Base-by-base conservation (phyloP, 257 asterid species). In the Solanum virginianum region DNA sequence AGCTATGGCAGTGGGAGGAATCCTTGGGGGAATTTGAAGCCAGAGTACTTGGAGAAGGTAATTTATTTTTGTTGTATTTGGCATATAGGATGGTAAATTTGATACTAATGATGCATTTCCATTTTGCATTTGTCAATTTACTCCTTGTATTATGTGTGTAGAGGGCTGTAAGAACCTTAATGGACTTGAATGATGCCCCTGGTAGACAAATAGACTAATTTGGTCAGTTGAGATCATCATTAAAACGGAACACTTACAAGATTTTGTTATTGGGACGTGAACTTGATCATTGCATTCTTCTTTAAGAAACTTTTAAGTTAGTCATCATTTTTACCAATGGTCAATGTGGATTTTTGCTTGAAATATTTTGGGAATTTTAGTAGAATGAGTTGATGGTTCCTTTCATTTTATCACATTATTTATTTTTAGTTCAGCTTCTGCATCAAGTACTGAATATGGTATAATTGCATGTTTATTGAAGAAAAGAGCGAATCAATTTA, bases 1-100 rank as follows among this genome's bases (percentile, higher is more conserved):
- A 95, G 98, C 91, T 95, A 95, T 87, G 98, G 95, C 88, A 94
- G 98, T 95, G 98, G 98, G 86, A 92, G 98, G 91, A 93, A 95
- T 90, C 98, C 98, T 26, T 95, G 98, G 98, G 98, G 98, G 80
- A 89, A 88, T 79, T 86, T 95, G 90, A 93, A 93, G 90, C 96
- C 96, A 72, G 89, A 93, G 68, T 95, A 95, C 89, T 90, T 95
- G 84, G 96, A 94, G 85, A 95, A 95, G 98, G 98, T 95, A 91
- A 29, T 20, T 16, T 47, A 29, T 57, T 16, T 24, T 65, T 43
- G 17, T 68, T 18, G 24, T 16, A 49, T 55, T 29, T 53, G 83
- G 8, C 26, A 29, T 26, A 26, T 24, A 51, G 26, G 17, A 79
- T 16, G 7, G 17, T 53, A 32, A 26, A 29, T 79, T 9, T 79